phyloP scores from a whole-genome alignment of 1,284 basidiomycete species.

The Melampsora americana region DNA sequence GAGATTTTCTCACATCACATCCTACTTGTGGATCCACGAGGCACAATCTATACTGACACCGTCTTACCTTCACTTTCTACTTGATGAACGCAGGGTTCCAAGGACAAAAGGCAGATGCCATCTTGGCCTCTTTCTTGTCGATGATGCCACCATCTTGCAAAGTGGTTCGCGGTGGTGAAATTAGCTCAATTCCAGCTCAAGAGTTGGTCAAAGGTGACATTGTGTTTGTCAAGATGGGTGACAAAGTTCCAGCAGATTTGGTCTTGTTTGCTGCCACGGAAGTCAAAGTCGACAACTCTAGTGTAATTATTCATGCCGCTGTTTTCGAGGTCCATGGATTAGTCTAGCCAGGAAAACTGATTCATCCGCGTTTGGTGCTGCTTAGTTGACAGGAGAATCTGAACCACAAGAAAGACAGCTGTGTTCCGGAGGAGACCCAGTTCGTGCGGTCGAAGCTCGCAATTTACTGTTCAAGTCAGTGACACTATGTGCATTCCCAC shows the following conservation, averaged over 20 bases:
- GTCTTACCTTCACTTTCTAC: conserved; percentile 56
- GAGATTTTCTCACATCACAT: neutral
- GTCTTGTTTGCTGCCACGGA: conserved; percentile 62
- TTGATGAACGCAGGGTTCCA: conserved; percentile 41
- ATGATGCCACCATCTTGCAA: conserved; percentile 68
- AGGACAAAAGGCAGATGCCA: conserved; percentile 60
- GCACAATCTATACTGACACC: conserved; percentile 60
- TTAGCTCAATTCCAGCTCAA: conserved; percentile 63
- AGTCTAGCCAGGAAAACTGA: neutral
- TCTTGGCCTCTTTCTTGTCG: conserved; percentile 67
- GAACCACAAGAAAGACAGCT: conserved; percentile 65
- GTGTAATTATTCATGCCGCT: conserved; percentile 47
- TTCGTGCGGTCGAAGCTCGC: conserved; percentile 64
- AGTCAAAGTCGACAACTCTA: conserved; percentile 68
- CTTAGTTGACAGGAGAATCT: conserved; percentile 63
- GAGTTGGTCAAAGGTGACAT: conserved; percentile 68
- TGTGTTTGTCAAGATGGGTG: conserved; percentile 64
- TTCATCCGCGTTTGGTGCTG: neutral
- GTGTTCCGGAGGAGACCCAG: conserved; percentile 58
- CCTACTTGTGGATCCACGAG: neutral
- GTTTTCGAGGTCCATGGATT: neutral
- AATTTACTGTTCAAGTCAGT: conserved; percentile 64
- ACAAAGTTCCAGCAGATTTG: conserved; percentile 68
- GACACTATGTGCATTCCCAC: no score
- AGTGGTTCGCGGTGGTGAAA: conserved; percentile 64